Evolutionary conservation across 2,329 filamentous ascomycete species (phyloP).

Genomic region (Colletotrichum ledebouriae): DNA sequence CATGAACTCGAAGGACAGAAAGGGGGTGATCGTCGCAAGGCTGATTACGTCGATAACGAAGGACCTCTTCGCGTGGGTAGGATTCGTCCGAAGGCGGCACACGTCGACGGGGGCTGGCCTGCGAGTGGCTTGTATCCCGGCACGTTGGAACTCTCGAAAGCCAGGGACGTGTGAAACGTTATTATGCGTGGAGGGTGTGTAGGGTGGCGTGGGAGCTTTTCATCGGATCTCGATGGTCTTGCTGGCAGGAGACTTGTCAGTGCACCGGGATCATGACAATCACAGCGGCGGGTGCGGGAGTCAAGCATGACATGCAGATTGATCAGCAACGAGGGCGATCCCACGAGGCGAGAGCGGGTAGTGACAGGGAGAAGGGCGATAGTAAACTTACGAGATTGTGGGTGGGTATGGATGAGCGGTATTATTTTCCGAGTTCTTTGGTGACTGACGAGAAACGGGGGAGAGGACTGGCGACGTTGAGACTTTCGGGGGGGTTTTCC

Average conservation of each 20-base stretch:
- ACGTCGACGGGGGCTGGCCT: slow-evolving; percentile 21
- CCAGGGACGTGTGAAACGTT: slow-evolving; percentile 46
- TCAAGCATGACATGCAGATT: slow-evolving; percentile 38
- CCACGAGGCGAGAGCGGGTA: slow-evolving; percentile 22
- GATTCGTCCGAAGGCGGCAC: slow-evolving; percentile 38
- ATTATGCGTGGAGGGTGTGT: slow-evolving; percentile 45
- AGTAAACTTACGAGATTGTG: slow-evolving; percentile 26
- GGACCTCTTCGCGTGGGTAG: slow-evolving; percentile 25
- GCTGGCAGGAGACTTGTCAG: slow-evolving; percentile 38
- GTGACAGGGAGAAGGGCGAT: slow-evolving; percentile 13
- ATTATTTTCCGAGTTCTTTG: slow-evolving; percentile 21
- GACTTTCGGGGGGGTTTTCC: slow-evolving; percentile 13
- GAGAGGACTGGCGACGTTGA: slow-evolving; percentile 17
- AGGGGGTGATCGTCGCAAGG: slow-evolving; percentile 28
- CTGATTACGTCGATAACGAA: slow-evolving; percentile 34
- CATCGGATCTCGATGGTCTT: slow-evolving; percentile 36
- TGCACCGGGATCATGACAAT: slow-evolving; percentile 36
- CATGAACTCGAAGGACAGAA: slow-evolving; percentile 46
- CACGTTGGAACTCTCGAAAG: slow-evolving; percentile 35
- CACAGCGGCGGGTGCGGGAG: slow-evolving; percentile 27
- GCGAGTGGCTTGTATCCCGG: slow-evolving; percentile 27
- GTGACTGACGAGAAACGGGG: slow-evolving; percentile 7
- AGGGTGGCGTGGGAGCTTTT: slow-evolving; percentile 37
- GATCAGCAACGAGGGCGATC: slow-evolving; percentile 19
- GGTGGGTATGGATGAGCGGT: slow-evolving; percentile 13